These are phyloP conservation scores for Jacaranda mimosifolia DNA, from an alignment of 257 asterid genomes.

Conservation along the genomic window DNA sequence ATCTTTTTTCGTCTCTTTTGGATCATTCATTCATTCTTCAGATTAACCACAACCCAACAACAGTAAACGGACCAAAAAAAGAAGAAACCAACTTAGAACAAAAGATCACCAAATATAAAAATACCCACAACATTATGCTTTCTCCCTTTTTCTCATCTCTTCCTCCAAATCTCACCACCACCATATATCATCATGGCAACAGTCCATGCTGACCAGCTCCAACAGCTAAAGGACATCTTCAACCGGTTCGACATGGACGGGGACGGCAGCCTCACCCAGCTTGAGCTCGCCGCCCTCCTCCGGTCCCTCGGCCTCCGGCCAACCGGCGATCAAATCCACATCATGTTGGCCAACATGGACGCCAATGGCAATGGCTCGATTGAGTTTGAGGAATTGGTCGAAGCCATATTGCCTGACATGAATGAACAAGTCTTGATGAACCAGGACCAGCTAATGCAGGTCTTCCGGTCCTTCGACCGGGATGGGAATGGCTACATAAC, in stretches of 20 bases:
- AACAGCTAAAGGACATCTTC: constrained; percentile 57
- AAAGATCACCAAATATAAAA: not conserved
- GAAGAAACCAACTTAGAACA: not conserved
- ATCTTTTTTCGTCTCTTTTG: not conserved
- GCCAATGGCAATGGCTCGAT: constrained; percentile 62
- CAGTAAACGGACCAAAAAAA: constrained; percentile 11
- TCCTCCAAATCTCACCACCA: constrained; percentile 23
- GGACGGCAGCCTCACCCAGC: constrained; percentile 67
- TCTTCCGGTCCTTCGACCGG: constrained; percentile 61
- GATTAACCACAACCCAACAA: constrained; percentile 38
- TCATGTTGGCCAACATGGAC: constrained; percentile 51
- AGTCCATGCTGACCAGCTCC: constrained; percentile 46
- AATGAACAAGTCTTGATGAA: constrained; percentile 53
- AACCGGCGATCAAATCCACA: constrained; percentile 59
- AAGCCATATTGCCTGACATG: constrained; percentile 59
- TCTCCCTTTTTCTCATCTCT: not conserved
- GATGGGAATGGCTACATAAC: constrained; percentile 66
- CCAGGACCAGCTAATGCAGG: constrained; percentile 62
- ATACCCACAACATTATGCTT: not conserved
- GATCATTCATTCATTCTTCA: constrained; percentile 14
- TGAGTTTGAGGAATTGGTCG: constrained; percentile 61
- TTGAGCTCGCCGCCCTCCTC: constrained; percentile 64
- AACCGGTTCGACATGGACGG: constrained; percentile 67
- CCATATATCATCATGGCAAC: constrained; percentile 16
- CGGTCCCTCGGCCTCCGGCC: constrained; percentile 65